Conservation (phyloP, 805 yeast species). For the Starmerella davenportii region DNA sequence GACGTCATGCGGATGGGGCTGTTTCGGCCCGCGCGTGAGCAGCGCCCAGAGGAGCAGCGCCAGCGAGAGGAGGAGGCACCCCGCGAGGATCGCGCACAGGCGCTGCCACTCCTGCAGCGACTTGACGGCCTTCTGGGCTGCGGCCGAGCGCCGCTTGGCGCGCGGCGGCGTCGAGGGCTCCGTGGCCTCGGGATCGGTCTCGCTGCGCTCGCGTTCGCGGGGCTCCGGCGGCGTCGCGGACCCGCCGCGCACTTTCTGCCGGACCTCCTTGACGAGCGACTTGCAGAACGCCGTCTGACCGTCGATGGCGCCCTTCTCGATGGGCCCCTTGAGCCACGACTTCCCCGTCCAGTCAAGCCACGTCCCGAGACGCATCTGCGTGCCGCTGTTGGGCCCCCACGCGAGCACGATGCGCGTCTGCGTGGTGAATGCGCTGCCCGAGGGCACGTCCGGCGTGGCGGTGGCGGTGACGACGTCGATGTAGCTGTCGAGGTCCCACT, state of each 20-base stretch:
- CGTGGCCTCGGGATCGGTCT: neutral
- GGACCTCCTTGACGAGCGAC: constrained; percentile 29
- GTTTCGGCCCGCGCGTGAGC: neutral
- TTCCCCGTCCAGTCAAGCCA: constrained; percentile 77
- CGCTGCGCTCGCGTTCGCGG: constrained; percentile 10
- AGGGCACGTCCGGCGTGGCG: constrained; percentile 85
- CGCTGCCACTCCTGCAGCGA: constrained; percentile 14
- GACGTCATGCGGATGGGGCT: neutral
- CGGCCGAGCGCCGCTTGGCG: constrained; percentile 1
- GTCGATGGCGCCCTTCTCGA: constrained; percentile 64
- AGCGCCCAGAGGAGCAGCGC: constrained; percentile 4
- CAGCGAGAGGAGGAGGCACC: constrained; percentile 9
- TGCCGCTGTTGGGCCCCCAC: constrained; percentile 53
- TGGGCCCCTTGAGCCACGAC: constrained; percentile 80
- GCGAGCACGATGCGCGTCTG: constrained; percentile 26
- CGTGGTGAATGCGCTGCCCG: constrained; percentile 60
- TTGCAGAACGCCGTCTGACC: constrained; percentile 59
- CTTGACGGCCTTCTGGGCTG: constrained; percentile 10
- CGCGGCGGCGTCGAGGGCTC: neutral
- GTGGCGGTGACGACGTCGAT: constrained; percentile 47
- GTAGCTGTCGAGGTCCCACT: constrained; percentile 34
- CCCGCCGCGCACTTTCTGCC: constrained; percentile 4
- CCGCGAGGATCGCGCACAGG: constrained; percentile 5
- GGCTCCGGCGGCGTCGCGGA: constrained; percentile 6
- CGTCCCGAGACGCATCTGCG: constrained; percentile 46